Conservation (phyloP, 768 basidiomycete species). For the Hericium alpestre region DNA sequence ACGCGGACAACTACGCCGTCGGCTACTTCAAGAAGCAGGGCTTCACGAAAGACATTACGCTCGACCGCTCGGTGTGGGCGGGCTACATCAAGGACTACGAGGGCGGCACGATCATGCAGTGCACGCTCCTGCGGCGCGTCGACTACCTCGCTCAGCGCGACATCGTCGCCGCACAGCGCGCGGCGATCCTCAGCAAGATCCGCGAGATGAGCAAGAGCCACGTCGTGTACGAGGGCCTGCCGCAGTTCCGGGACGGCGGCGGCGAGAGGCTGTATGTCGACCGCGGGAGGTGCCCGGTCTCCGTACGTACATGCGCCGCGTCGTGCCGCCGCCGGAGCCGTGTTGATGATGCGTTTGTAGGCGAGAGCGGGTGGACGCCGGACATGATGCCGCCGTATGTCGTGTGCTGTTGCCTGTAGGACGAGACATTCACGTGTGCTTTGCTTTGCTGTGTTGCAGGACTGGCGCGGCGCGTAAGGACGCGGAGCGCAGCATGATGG, state of each 20-base stretch:
- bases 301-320: conserved; percentile 33
- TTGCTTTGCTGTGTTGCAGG: conserved; percentile 7
- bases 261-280: conserved; percentile 46
- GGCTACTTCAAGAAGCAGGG: conserved; percentile 99
- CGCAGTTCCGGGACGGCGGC: conserved; percentile 57
- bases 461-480: conserved; percentile 38
- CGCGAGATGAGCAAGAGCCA: conserved; percentile 80
- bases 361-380: conserved; percentile 87
- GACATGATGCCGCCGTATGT: conserved; percentile 67
- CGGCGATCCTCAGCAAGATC: conserved; percentile 84
- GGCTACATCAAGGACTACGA: conserved; percentile 99
- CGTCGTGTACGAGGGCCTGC: conserved; percentile 70
- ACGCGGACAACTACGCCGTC: conserved; percentile 98
- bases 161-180: conserved; percentile 72
- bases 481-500: conserved; percentile 58
- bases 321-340: conserved; percentile 4
- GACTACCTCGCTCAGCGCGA: conserved; percentile 67
- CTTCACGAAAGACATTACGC: conserved; percentile 92
- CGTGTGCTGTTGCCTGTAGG: neutral
- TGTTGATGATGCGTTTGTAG: conserved; percentile 26
- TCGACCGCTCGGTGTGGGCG: conserved; percentile 88
- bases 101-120: conserved; percentile 98
- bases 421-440: neutral
- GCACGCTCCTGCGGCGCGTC: conserved; percentile 86
- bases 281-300: conserved; percentile 80